phyloP scores from a whole-genome alignment of 2,329 filamentous ascomycete genomes.

The Exophiala dermatitidis region DNA sequence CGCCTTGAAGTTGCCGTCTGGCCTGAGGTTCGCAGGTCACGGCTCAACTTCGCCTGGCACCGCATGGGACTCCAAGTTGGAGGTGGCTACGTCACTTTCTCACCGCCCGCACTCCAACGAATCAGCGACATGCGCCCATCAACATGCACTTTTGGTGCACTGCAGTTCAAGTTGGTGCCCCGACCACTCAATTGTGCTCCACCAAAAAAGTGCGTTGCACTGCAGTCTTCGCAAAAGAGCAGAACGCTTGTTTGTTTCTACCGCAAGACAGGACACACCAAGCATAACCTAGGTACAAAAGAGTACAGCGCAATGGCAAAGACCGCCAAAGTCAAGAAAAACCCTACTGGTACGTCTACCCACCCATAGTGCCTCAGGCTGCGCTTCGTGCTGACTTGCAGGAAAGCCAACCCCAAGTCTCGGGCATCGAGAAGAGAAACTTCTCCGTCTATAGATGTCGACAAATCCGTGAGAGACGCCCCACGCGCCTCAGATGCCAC shows the following conservation, averaged over 20 bases:
- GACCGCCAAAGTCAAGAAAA: conserved; percentile 11
- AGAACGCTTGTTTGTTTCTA: too few species aligned
- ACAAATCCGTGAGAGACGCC: conserved; percentile 43
- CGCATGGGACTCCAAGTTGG: too few species aligned
- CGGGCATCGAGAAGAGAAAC: conserved; percentile 52
- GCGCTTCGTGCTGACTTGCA: background rate
- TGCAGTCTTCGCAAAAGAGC: too few species aligned
- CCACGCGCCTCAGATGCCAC: conserved; percentile 34
- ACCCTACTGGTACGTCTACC: conserved; percentile 5
- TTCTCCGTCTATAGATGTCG: conserved; percentile 48
- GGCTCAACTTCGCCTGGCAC: background rate
- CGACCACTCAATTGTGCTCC: background rate
- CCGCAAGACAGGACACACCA: too few species aligned
- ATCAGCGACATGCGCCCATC: background rate
- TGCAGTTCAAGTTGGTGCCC: too few species aligned
- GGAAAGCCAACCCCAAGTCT: conserved; percentile 49
- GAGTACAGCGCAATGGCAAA: conserved; percentile 24
- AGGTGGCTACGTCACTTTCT: background rate
- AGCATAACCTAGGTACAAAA: too few species aligned
- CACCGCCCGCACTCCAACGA: background rate
- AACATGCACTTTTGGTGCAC: too few species aligned
- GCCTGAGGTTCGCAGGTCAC: background rate
- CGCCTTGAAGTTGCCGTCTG: background rate
- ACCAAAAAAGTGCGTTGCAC: background rate
- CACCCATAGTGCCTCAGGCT: background rate